Base-by-base conservation (phyloP, 2,329 filamentous ascomycete species). In the Colletotrichum liriopes region DNA sequence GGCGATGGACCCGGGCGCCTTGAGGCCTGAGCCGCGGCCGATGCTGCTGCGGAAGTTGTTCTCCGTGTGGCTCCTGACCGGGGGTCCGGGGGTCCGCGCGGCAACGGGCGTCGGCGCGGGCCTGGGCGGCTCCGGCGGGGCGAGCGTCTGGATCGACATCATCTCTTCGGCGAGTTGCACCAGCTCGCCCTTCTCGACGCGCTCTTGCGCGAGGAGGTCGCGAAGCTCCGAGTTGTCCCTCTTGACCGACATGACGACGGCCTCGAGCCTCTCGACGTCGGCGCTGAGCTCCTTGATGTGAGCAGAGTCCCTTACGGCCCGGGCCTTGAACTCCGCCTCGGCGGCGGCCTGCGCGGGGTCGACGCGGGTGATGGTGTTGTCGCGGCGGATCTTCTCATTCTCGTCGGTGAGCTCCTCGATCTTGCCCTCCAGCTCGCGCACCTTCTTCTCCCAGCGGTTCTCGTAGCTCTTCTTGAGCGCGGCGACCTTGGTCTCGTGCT, bases 401-500 rank as follows among this genome's bases (percentile, higher is more conserved):
- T 97, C 93, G 62, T 90, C 89, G 63, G 85, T 84, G 14, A 96
- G 87, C 54, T 93, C 89, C 56, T 91, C 91, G 54, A 97, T 86
- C 73, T 91, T 91, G 23, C 82, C 81, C 82, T 97, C 93, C 3
- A 98, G 89, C 77, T 96, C 93, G 65, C 90, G 90, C 68, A 96
- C 90, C 78, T 93, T 94, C 87, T 97, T 97, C 82, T 97, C 94
- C 90, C 94, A 96, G 66, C 96, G 92, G 58, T 90, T 89, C 81
- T 98, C 94, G 83, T 98, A 93, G 74, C 89, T 92, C 83, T 92
- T 92, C 84, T 93, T 98, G 75, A 99, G 87, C 5, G 95, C 96
- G 1, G 94, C 90, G 55, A 98, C 96, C 85, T 99, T 99, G 74
- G 92, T 94, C 85, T 98, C 96, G 81, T 99, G 96, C 84, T 99